Percentiles rank a stretch among this genome's conserved stretches.
Conservation (phyloP, 495 filamentous ascomycete genomes). For the Apodospora peruviana region DNA sequence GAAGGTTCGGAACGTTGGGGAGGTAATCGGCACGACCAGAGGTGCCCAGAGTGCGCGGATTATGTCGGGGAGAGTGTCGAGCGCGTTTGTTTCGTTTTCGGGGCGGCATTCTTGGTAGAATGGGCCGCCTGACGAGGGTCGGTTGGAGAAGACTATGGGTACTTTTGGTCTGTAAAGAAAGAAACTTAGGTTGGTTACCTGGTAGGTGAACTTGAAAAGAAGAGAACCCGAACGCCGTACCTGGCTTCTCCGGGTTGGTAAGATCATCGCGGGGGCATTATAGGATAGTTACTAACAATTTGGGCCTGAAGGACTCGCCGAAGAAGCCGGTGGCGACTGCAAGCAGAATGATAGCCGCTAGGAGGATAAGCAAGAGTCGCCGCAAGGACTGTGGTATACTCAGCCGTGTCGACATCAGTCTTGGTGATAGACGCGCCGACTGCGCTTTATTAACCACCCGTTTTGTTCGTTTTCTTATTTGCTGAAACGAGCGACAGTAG, state of each 20-base stretch:
- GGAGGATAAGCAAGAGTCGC: slow-evolving; percentile 15
- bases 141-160: not conserved
- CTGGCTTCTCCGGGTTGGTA: too few relatives aligned
- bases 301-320: slow-evolving; percentile 14
- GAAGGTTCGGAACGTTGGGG: slow-evolving; percentile 16
- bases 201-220: not conserved
- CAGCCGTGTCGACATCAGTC: slow-evolving; percentile 13
- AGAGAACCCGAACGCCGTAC: too few relatives aligned
- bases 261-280: too few relatives aligned
- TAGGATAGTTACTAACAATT: slow-evolving; percentile 8
- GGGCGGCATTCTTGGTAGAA: not conserved
- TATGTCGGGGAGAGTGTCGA: slow-evolving; percentile 13
- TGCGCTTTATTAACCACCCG: too few relatives aligned
- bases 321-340: slow-evolving; percentile 13
- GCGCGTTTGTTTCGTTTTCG: not conserved
- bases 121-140: not conserved
- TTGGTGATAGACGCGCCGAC: too few relatives aligned
- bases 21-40: slow-evolving; percentile 20
- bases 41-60: slow-evolving; percentile 22
- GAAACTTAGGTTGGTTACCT: not conserved
- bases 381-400: slow-evolving; percentile 20
- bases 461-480: too few relatives aligned
- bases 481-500: too few relatives aligned
- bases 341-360: slow-evolving; percentile 8
- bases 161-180: not conserved